phyloP scores from a whole-genome alignment of 495 filamentous ascomycete species.

The Ramalina intermedia region DNA sequence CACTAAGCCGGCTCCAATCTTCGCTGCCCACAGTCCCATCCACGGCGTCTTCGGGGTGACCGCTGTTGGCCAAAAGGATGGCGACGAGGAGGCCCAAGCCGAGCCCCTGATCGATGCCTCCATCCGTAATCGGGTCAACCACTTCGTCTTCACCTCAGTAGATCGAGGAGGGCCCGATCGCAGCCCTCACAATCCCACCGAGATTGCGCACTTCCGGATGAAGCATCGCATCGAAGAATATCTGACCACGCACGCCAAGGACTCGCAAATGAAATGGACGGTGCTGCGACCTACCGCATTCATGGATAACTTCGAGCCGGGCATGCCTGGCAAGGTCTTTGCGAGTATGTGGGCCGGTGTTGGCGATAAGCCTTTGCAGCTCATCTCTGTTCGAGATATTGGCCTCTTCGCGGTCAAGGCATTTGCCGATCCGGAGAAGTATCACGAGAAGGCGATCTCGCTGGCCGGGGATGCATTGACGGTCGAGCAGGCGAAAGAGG shows the following conservation, averaged over 20 bases:
- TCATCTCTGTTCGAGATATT: slow-evolving; percentile 45
- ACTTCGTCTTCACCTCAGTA: slow-evolving; percentile 53
- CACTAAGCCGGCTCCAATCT: slow-evolving; percentile 35
- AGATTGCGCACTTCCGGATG: slow-evolving; percentile 44
- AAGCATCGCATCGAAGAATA: slow-evolving; percentile 54
- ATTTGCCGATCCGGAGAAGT: slow-evolving; percentile 36
- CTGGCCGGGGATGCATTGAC: slow-evolving; percentile 49
- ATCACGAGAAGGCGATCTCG: slow-evolving; percentile 30
- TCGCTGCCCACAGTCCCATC: slow-evolving; percentile 26
- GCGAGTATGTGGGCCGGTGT: slow-evolving; percentile 22
- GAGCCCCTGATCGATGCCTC: slow-evolving; percentile 44
- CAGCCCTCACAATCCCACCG: slow-evolving; percentile 40
- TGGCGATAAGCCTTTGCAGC: slow-evolving; percentile 34
- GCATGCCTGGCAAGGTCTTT: slow-evolving; percentile 46
- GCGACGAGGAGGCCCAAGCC: slow-evolving; percentile 45
- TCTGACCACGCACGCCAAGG: slow-evolving; percentile 26
- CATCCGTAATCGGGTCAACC: slow-evolving; percentile 39
- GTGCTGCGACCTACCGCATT: slow-evolving; percentile 41
- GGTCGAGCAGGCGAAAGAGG: slow-evolving; percentile 29
- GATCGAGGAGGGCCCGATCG: slow-evolving; percentile 43
- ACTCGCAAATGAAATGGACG: slow-evolving; percentile 22
- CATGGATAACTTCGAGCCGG: slow-evolving; percentile 46
- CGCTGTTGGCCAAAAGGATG: slow-evolving; percentile 31
- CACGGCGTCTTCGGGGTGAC: slow-evolving; percentile 40
- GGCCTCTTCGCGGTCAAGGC: slow-evolving; percentile 48